Base-by-base conservation (phyloP, 108 stramenopile genomes). In the Nannochloropsis gaditana region DNA sequence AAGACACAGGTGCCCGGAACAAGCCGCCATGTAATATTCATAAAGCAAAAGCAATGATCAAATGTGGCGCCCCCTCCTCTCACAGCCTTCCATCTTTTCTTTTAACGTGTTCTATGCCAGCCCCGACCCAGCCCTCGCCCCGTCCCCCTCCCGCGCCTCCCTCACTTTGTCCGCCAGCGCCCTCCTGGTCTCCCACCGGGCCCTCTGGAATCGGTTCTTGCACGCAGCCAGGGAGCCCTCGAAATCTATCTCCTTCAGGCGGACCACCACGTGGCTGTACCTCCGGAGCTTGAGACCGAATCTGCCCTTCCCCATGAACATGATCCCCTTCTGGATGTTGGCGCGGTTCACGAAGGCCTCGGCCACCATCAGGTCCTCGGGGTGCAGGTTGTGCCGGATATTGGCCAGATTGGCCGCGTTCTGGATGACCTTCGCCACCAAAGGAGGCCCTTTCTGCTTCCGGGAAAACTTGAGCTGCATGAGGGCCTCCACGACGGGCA, bases 381-480 rank as follows among this genome's bases (percentile, higher is more conserved):
- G 2, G 0, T 73, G 59, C 19, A 73, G 59, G 59, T 73, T 73
- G 59, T 73, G 59, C 4, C 59, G 59, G 59, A 73, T 73, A 6
- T 73, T 73, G 5, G 59, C 59, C 59, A 73, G 2, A n/a, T 73
- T 73, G 5, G 59, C 59, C 4, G 59, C 59, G 59, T 73, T 73
- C n/a, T 73, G 59, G 59, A 73, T 73, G 59, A 73, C 59, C n/a
- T 73, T 73, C 59, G 59, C 59, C 4, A 73, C 59, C 59, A 73
- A n/a, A 4, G 59, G 59, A n/a, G 59, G 59, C 19, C 59, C 59
- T 73, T 73, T 73, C n/a, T 73, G 59, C 59, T 73, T 73, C n/a
- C 59, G 59, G 59, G 59, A 73, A 8, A 73, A 73, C 59, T 73
- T 73, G 59, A 73, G 59, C n/a, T 73, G 59, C 59, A 73, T 73